These are phyloP conservation scores for Pleurotus tuber-regium DNA, from an alignment of 768 basidiomycete species.

Conservation along the genomic window DNA sequence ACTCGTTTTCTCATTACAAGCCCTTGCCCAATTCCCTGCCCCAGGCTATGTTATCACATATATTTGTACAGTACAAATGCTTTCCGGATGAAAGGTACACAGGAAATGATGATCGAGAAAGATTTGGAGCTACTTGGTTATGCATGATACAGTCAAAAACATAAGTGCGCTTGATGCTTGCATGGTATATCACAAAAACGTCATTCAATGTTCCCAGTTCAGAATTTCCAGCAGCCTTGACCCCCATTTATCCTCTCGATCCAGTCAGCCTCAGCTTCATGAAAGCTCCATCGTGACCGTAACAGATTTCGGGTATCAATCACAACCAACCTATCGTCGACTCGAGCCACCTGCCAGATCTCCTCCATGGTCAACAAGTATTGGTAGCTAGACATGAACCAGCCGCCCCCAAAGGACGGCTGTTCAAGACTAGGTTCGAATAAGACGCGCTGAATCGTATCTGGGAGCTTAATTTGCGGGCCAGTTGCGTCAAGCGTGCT, in stretches of 20 bases:
- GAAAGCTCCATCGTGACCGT: not conserved
- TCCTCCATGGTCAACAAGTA: not conserved
- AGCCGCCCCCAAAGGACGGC: not conserved
- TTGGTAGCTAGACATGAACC: not conserved
- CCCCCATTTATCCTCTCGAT: not conserved
- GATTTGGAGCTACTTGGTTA: too few species aligned
- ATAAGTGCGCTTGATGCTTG: too few species aligned
- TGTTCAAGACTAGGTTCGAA: not conserved
- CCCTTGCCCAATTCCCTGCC: too few species aligned
- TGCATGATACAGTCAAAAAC: too few species aligned
- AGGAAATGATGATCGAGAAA: too few species aligned
- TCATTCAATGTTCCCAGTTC: too few species aligned
- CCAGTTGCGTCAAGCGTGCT: not conserved
- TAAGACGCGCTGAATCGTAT: not conserved
- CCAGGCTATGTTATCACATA: too few species aligned
- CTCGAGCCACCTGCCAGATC: not conserved
- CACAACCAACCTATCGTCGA: slow-evolving; percentile 5
- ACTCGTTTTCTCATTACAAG: too few species aligned
- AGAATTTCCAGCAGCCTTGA: not conserved
- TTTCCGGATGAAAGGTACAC: too few species aligned
- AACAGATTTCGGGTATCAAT: not conserved
- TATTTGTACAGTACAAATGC: too few species aligned
- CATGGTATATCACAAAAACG: too few species aligned
- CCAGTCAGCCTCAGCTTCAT: slow-evolving; percentile 3
- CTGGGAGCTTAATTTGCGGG: not conserved